These are phyloP conservation scores for Lentinula aciculospora DNA, from an alignment of 768 basidiomycete genomes.

Conservation along the genomic window DNA sequence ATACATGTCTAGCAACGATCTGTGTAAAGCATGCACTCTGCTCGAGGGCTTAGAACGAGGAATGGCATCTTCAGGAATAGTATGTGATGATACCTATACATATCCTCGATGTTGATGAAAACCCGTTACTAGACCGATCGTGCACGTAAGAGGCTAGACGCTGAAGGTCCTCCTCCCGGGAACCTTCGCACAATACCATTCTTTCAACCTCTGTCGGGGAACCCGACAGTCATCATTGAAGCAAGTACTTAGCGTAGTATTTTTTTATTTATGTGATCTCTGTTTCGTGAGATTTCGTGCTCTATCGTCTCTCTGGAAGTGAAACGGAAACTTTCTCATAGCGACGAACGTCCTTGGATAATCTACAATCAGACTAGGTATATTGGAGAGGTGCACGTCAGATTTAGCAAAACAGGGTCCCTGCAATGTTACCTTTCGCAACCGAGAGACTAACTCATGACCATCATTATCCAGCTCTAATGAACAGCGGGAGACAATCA, in stretches of 20 bases:
- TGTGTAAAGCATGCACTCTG: conserved; percentile 93
- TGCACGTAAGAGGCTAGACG: conserved; percentile 56
- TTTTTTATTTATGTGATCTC: no score
- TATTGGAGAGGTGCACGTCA: no score
- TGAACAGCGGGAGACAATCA: no score
- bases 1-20: conserved; percentile 92
- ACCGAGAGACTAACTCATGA: no score
- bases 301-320: no score
- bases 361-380: no score
- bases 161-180: conserved; percentile 56
- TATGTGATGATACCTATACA: conserved; percentile 31
- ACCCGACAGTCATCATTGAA: conserved; percentile 16
- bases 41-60: conserved; percentile 89
- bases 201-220: conserved; percentile 45
- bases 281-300: no score
- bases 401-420: no score
- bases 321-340: no score
- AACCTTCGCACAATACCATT: conserved; percentile 74
- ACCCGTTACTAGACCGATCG: conserved; percentile 53
- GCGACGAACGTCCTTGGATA: no score
- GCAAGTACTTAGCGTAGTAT: neutral
- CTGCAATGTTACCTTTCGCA: no score
- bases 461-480: no score
- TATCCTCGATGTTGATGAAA: neutral
- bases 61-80: conserved; percentile 57